These are phyloP conservation scores for Vachellia pachyceras DNA, from an alignment of 306 rosid genomes.

Conservation along the genomic window DNA sequence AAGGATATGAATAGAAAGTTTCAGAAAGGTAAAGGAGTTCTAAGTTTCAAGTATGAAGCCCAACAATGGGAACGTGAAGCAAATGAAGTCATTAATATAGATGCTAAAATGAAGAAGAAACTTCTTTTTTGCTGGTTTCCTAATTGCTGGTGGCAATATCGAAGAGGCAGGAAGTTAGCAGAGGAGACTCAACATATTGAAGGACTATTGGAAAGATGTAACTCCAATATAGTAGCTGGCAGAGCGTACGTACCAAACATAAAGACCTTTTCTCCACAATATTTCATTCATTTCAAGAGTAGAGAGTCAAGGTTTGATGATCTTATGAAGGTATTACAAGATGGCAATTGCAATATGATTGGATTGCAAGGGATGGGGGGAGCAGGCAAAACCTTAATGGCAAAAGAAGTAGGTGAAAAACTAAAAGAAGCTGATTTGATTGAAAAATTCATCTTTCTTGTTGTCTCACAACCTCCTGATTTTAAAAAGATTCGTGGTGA, in stretches of 20 bases:
- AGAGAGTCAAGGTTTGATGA: neutral
- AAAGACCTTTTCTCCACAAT: too few relatives aligned
- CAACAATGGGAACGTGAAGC: too few relatives aligned
- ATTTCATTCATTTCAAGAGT: neutral
- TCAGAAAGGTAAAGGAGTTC: too few relatives aligned
- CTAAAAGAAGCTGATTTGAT: neutral
- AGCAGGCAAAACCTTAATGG: neutral
- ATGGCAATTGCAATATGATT: neutral
- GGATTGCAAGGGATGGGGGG: neutral
- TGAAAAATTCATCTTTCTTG: conserved; percentile 21
- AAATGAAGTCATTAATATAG: too few relatives aligned
- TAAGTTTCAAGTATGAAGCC: too few relatives aligned
- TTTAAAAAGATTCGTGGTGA: too few relatives aligned
- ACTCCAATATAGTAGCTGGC: neutral
- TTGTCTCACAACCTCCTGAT: neutral
- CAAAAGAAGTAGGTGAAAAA: neutral
- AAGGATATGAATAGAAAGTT: too few relatives aligned
- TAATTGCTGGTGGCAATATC: too few relatives aligned
- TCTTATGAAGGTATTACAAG: too few relatives aligned
- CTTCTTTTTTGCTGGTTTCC: too few relatives aligned
- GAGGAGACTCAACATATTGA: neutral
- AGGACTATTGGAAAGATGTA: neutral
- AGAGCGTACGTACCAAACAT: neutral
- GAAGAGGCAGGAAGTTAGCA: neutral
- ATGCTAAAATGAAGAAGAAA: too few relatives aligned